Base-by-base conservation (phyloP, 108 stramenopile genomes). In the Cyclotella choctawhatcheeana region DNA sequence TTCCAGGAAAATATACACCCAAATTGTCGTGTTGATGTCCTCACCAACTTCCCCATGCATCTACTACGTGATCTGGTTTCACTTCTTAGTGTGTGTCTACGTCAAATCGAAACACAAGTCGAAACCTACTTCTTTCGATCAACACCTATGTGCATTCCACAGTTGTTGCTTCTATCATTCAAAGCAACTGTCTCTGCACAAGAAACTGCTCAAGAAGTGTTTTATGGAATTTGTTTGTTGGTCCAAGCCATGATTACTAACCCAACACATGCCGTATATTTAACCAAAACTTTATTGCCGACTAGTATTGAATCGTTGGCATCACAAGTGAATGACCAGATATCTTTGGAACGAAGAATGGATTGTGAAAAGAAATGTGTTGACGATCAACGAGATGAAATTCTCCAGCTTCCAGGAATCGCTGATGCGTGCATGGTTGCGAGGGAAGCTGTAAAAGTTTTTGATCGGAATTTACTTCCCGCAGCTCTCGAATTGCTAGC, bases 61-160 rank as follows among this genome's bases (percentile, higher is more conserved):
- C 2, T 48, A 20, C 32, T 74, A 14, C 45, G 22, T 37, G 73
- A 74, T 34, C 52, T 65, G 43, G 44, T 66, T 12, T 54, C 54
- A 8, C 64, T 74, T 18, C 64, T 74, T 58, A 53, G 45, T 32
- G 22, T 24, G 1, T 66, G 73, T 21, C 64, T 74, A n/a, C 27
- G 56, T 66, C 64, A 58, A 32, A 31, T 74, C 44, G 65, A 66
- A 29, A 62, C 64, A 33, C 37, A 66, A 18, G 18, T 65, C 20
- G 64, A 44, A 24, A 65, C 65, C 21, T 58, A 74, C 52, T 74
- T 34, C 43, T 59, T 74, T 26, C 65, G 58, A 5, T 56, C 73
- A 32, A 52, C 72, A 18, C 21, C 45, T 31, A 3, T 24, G 21
- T 56, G 27, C 55, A 29, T 56, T 29, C 30, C 29, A 31, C 55